These are phyloP conservation scores for Candida multigemmis DNA, from an alignment of 805 yeast species.

Conservation along the genomic window DNA sequence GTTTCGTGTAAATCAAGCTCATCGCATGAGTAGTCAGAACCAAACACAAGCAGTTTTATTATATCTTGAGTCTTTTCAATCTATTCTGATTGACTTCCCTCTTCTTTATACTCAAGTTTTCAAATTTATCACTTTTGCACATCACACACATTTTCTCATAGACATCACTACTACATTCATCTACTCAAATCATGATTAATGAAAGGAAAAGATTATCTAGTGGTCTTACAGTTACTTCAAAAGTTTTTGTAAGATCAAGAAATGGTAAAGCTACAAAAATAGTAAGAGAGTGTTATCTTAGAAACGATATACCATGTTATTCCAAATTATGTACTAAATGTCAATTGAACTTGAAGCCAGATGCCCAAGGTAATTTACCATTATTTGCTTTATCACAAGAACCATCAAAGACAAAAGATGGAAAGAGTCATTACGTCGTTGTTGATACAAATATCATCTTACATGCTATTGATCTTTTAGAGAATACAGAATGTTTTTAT, in stretches of 20 bases:
- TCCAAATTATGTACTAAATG: constrained; percentile 65
- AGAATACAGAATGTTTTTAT: constrained; percentile 62
- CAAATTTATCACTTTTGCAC: not conserved
- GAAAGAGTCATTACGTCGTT: constrained; percentile 73
- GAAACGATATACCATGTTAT: constrained; percentile 89
- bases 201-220: constrained; percentile 27
- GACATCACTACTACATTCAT: constrained; percentile 1
- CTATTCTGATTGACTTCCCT: too few species aligned
- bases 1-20: too few species aligned
- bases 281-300: constrained; percentile 87
- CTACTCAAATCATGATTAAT: constrained; percentile 8
- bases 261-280: constrained; percentile 86
- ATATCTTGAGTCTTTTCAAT: too few species aligned
- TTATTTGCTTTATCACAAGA: constrained; percentile 53
- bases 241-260: constrained; percentile 86
- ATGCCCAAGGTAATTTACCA: constrained; percentile 61
- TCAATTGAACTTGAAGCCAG: constrained; percentile 41
- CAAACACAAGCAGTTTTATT: too few species aligned
- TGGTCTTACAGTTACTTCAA: constrained; percentile 61
- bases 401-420: constrained; percentile 41
- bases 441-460: constrained; percentile 84
- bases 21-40: too few species aligned
- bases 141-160: constrained; percentile 1
- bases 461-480: constrained; percentile 84
- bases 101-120: too few species aligned